phyloP scores from a whole-genome alignment of 306 rosid species.

The Cucurbita moschata region DNA sequence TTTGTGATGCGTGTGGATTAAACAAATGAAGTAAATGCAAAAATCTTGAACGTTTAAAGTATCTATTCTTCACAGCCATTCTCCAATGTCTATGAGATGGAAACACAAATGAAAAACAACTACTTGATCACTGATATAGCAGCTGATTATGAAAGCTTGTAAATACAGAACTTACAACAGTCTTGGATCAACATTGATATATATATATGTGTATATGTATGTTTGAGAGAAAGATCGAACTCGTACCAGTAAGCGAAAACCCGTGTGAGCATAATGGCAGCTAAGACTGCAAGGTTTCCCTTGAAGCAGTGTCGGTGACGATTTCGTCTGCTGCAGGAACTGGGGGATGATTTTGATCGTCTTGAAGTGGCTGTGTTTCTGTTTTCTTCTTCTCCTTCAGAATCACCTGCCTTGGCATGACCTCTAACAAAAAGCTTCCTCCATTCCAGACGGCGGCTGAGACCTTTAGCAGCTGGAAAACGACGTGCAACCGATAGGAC shows the following conservation, averaged over 20 bases:
- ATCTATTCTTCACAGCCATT: neutral
- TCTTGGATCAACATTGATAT: neutral
- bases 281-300: neutral
- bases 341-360: slow-evolving; percentile 15
- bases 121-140: neutral
- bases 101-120: neutral
- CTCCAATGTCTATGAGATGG: neutral
- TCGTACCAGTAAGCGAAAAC: too few species aligned
- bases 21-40: neutral
- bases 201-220: neutral
- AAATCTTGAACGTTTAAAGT: neutral
- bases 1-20: neutral
- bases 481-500: slow-evolving; percentile 50
- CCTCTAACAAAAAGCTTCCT: slow-evolving; percentile 81
- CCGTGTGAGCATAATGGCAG: neutral
- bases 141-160: neutral
- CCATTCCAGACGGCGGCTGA: slow-evolving; percentile 88
- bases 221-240: neutral
- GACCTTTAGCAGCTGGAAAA: slow-evolving; percentile 78
- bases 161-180: neutral
- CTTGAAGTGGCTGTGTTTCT: slow-evolving; percentile 22
- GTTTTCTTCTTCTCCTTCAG: slow-evolving; percentile 73
- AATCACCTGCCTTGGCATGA: slow-evolving; percentile 89
- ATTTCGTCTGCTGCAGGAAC: neutral
- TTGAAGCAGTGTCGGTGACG: neutral